Evolutionary conservation across 352 stramenopile genomes (phyloP).

Genomic region (Phytopythium aichiense): DNA sequence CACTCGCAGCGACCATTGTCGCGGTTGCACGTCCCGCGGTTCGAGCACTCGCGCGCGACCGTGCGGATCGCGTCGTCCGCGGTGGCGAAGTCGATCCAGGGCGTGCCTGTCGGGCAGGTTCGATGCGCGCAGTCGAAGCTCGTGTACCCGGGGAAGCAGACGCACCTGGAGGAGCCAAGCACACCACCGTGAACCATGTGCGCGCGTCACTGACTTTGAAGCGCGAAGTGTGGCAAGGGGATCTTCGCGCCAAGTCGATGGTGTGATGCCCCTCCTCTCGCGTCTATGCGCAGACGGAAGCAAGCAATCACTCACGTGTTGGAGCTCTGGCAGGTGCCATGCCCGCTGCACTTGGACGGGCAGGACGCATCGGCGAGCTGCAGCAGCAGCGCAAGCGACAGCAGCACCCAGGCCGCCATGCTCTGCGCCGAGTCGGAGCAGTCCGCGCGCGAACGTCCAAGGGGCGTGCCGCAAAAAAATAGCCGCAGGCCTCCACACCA

Average conservation of each 20-base stretch:
- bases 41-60: constrained; percentile 54
- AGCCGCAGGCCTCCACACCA: background rate
- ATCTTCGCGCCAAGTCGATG: background rate
- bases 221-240: constrained; percentile 7
- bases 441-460: background rate
- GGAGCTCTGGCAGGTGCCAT: constrained; percentile 43
- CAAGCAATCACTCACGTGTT: constrained; percentile 40
- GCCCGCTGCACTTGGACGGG: constrained; percentile 63
- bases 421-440: background rate
- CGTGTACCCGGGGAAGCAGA: constrained; percentile 80
- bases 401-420: background rate
- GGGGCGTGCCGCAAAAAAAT: background rate
- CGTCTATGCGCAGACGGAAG: background rate
- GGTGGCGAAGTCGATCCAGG: constrained; percentile 54
- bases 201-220: background rate
- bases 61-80: constrained; percentile 39
- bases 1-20: constrained; percentile 76
- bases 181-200: background rate
- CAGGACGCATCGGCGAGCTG: constrained; percentile 21
- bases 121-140: constrained; percentile 85
- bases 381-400: constrained; percentile 8
- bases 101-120: constrained; percentile 61
- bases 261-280: background rate
- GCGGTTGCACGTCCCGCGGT: constrained; percentile 73
- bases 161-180: constrained; percentile 41